Evolutionary conservation across 2,329 filamentous ascomycete genomes (phyloP).

Genomic region (Fusarium sp.): DNA sequence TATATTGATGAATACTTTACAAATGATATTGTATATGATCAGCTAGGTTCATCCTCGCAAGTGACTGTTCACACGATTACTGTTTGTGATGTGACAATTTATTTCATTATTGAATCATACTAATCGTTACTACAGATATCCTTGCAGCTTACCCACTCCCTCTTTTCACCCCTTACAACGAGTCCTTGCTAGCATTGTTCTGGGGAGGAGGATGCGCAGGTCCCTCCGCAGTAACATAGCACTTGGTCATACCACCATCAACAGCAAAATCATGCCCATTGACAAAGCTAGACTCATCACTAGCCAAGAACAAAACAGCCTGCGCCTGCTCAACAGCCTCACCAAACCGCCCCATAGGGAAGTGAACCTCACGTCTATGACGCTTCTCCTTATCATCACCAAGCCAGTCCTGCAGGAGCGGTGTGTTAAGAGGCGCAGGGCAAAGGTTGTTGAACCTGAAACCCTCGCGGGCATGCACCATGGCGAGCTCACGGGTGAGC

Average conservation of each 20-base stretch:
- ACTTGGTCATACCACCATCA: constrained; percentile 94
- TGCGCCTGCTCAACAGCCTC: constrained; percentile 95
- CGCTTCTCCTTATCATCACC: constrained; percentile 87
- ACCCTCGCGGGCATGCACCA: constrained; percentile 89
- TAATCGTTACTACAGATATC: constrained; percentile 29
- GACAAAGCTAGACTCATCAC: constrained; percentile 88
- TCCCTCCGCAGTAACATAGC: constrained; percentile 79
- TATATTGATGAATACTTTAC: constrained; percentile 24
- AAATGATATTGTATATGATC: constrained; percentile 20
- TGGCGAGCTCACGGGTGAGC: constrained; percentile 88
- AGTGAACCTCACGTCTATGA: constrained; percentile 84
- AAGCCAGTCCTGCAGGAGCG: constrained; percentile 91
- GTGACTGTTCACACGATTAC: neutral
- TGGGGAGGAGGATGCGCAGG: constrained; percentile 61
- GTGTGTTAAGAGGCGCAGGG: constrained; percentile 91
- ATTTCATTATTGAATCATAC: constrained; percentile 29
- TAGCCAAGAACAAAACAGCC: constrained; percentile 86
- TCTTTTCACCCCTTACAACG: constrained; percentile 42
- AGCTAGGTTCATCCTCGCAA: constrained; percentile 14
- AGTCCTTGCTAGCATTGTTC: constrained; percentile 68
- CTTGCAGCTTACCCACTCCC: neutral
- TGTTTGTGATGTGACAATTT: constrained; percentile 9
- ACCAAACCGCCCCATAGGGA: constrained; percentile 87
- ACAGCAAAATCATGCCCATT: constrained; percentile 94
- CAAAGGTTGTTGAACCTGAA: constrained; percentile 92